Conservation (phyloP, 73 alveolate species). For the Symbiodinium pilosum region DNA sequence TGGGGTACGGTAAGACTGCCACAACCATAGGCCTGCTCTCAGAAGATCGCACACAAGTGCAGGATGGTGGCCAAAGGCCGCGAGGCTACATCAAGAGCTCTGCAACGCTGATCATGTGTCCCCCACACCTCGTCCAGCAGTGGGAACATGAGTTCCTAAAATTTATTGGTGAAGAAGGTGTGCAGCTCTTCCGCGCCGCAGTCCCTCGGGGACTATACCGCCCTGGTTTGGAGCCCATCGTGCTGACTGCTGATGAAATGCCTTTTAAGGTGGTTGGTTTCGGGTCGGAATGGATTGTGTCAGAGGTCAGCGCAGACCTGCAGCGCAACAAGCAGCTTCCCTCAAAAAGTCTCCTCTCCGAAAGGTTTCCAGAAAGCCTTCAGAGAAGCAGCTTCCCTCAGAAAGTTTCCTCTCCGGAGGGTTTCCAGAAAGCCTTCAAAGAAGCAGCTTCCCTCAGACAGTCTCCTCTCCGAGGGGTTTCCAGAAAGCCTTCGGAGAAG, state of each 20-base stretch:
- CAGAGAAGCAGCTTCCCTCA: no score
- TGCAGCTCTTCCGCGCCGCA: not conserved
- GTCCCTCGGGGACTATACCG: not conserved
- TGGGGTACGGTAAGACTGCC: constrained; percentile 89
- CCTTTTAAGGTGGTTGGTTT: not conserved
- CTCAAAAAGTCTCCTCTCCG: no score
- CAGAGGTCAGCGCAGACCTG: constrained; percentile 12
- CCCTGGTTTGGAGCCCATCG: not conserved
- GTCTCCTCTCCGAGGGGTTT: no score
- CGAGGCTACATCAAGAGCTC: not conserved
- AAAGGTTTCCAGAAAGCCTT: no score
- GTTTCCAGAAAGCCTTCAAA: no score
- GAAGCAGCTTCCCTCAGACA: no score
- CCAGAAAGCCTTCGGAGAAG: no score
- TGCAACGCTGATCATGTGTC: not conserved
- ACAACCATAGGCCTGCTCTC: constrained; percentile 64
- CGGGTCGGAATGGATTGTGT: not conserved
- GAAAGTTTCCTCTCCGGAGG: no score
- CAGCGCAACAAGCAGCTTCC: not conserved
- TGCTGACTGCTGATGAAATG: not conserved
- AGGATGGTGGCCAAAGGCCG: not conserved
- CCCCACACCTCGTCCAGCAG: not conserved
- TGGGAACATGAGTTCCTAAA: not conserved
- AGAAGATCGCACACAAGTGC: not conserved
- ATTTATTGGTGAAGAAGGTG: not conserved